Evolutionary conservation across 352 stramenopile species (phyloP), one percentile per base, ranked within the genome.

Genomic region (Globisporangium emineosum): DNA sequence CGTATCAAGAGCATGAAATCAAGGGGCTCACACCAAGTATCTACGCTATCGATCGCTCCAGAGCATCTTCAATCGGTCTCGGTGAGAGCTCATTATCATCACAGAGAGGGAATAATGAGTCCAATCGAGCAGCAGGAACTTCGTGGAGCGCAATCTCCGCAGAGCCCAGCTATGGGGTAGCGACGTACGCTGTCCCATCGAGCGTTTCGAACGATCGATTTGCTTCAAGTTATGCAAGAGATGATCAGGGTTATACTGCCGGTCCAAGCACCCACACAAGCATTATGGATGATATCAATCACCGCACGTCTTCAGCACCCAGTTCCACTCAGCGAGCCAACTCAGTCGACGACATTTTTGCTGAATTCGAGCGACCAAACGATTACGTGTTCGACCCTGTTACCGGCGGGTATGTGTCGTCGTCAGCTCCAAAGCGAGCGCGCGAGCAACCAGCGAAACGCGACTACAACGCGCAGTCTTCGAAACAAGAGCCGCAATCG

Each of bases 331-430:
- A 61, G 64, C 17, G 29, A 58, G 37, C 65, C 49, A 65, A 77
- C 7, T 79, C 81, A 10, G 62, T 90, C n/a, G 82, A 93, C 51
- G 84, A 91, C 61, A 80, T 84, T 45, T 91, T 93, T 65, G 79
- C 82, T 0, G 77, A 86, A 25, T 93, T 91, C 60, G 84, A 93
- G 69, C 77, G 76, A 30, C 81, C 77, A 0, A 86, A 85, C n/a
- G 79, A 91, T 30, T 93, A 93, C 60, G 74, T 90, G 3, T 91
- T 91, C 52, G 84, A 93, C 29, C 61, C 76, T 33, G 66, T 51
- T 5, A 83, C 72, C 5, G 82, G 81, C 27, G 72, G 77, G 9
- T 93, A 93, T 51, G 75, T 91, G 10, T 64, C 79, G 25, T 52
- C 73, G 8, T 61, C 29, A 54, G 60, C 27, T 35, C 54, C 32